Conservation (phyloP, 164 flowering plant species). For the Cinnamomum chago region DNA sequence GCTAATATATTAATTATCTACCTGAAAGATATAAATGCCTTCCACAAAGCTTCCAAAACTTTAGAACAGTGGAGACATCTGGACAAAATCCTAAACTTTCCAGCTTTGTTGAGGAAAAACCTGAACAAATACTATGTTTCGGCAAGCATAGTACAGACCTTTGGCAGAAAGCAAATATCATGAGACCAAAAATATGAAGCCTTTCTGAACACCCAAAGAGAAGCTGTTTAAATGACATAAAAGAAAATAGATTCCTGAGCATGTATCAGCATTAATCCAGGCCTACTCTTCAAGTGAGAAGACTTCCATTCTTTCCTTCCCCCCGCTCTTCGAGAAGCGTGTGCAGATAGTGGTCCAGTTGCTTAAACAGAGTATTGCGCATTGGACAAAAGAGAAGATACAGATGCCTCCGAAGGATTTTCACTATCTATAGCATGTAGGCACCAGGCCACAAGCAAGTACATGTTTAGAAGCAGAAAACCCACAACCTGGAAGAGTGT, state of each 20-base stretch:
- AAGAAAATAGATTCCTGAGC: not conserved
- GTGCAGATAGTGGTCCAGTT: constrained; percentile 52
- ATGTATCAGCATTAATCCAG: constrained; percentile 5
- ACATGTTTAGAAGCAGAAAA: constrained; percentile 85
- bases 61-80: constrained; percentile 43
- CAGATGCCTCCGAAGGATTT: constrained; percentile 53
- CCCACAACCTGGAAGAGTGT: constrained; percentile 54
- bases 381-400: constrained; percentile 59
- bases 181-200: constrained; percentile 11
- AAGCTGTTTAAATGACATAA: not conserved
- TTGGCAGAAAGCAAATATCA: constrained; percentile 14
- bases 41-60: constrained; percentile 84
- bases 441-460: constrained; percentile 81
- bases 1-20: constrained; percentile 16
- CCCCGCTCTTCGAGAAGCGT: constrained; percentile 30
- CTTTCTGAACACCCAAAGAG: not conserved
- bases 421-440: constrained; percentile 56
- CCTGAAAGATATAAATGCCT: constrained; percentile 60
- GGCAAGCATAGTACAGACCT: constrained; percentile 78
- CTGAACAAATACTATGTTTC: constrained; percentile 77
- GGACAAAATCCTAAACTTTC: constrained; percentile 71
- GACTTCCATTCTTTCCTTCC: constrained; percentile 36
- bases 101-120: constrained; percentile 60
- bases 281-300: constrained; percentile 74
- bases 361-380: constrained; percentile 62